Conservation (phyloP, 2,329 filamentous ascomycete species). For the Hirsutella minnesotensis region DNA sequence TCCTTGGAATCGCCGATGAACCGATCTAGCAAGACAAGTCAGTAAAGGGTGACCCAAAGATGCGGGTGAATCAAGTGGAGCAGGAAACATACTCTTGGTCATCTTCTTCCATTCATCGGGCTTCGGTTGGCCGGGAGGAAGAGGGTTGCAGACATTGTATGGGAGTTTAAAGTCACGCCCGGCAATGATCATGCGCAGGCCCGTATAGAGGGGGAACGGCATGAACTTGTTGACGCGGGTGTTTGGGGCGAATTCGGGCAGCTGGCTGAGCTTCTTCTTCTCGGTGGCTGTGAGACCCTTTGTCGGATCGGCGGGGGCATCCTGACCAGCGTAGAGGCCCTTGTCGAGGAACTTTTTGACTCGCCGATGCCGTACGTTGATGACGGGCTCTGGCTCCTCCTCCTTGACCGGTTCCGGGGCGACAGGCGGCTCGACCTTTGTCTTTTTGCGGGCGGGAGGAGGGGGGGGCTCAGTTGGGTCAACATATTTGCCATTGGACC, state of each 20-base stretch:
- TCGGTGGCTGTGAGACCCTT: constrained; percentile 37
- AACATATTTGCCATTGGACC: constrained; percentile 54
- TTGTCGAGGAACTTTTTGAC: constrained; percentile 70
- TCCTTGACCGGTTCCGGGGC: constrained; percentile 21
- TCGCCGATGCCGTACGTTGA: constrained; percentile 28
- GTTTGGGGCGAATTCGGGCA: constrained; percentile 34
- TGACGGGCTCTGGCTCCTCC: constrained; percentile 25
- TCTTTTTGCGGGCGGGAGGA: constrained; percentile 22
- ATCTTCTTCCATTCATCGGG: constrained; percentile 88
- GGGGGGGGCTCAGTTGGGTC: constrained; percentile 30
- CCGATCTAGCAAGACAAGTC: constrained; percentile 50
- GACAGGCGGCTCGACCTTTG: constrained; percentile 11
- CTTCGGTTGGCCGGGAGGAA: constrained; percentile 77
- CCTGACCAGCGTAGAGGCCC: constrained; percentile 80
- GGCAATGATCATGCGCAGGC: constrained; percentile 56
- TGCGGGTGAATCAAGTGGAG: neutral
- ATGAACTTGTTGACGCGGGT: constrained; percentile 44
- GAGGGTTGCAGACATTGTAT: constrained; percentile 78
- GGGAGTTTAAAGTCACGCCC: constrained; percentile 81
- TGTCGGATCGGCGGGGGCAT: constrained; percentile 34
- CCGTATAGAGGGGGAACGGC: constrained; percentile 69
- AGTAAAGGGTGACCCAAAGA: constrained; percentile 9
- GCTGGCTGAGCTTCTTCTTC: constrained; percentile 37
- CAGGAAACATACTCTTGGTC: constrained; percentile 61
- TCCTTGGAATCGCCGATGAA: constrained; percentile 76